A percentile compares a stretch with the other conserved stretches of the same genome.
These are phyloP conservation scores for Chloris gayana DNA, from an alignment of 176 grass and related monocot genomes.

Conservation along the genomic window DNA sequence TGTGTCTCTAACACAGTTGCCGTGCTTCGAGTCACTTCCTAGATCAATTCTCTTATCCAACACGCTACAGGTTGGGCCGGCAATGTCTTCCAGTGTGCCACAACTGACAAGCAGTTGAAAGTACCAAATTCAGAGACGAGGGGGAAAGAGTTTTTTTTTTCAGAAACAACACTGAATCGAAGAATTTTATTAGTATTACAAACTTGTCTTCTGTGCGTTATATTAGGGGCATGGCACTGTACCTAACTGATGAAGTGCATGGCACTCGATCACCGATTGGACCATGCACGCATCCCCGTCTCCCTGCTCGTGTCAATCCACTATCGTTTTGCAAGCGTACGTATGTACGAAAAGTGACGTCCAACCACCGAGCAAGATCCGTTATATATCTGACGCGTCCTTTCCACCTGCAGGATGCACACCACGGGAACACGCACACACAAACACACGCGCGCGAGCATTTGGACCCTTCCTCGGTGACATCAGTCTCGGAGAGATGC, in stretches of 20 bases:
- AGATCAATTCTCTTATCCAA: not conserved
- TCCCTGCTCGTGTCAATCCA: not conserved
- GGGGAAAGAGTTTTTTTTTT: no score
- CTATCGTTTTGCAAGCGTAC: slow-evolving; percentile 38
- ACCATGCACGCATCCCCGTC: not conserved
- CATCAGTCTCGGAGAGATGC: slow-evolving; percentile 8
- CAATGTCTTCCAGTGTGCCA: no score
- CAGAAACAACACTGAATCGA: not conserved
- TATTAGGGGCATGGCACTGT: not conserved
- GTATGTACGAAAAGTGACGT: slow-evolving; percentile 46
- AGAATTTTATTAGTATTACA: not conserved
- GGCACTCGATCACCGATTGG: not conserved
- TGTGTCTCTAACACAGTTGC: not conserved
- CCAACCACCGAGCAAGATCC: slow-evolving; percentile 39
- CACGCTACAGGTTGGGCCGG: not conserved
- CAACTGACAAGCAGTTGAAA: not conserved
- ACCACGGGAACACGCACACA: not conserved
- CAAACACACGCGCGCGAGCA: no score
- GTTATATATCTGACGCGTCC: slow-evolving; percentile 47
- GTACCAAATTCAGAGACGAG: not conserved
- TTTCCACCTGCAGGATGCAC: not conserved
- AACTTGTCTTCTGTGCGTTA: not conserved
- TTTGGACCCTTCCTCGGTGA: not conserved
- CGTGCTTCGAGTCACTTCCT: not conserved
- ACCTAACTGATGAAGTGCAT: not conserved